Evolutionary conservation across 768 basidiomycete species (phyloP).

Genomic region (Mycena indigotica): DNA sequence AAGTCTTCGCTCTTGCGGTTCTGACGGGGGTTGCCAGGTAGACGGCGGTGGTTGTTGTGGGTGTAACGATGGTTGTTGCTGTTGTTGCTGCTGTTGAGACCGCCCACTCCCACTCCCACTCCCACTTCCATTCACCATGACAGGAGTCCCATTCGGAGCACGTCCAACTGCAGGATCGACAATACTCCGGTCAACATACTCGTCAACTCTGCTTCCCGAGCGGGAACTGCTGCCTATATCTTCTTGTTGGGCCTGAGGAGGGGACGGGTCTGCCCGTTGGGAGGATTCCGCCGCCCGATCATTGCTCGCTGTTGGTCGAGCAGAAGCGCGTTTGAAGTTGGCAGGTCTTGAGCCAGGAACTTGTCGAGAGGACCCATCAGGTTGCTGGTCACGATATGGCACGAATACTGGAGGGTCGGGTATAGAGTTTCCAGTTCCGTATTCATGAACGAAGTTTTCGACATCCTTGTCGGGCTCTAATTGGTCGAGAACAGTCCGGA

Average conservation of each 20-base stretch:
- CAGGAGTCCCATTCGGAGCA: conserved; percentile 11
- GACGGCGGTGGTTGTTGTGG: conserved; percentile 25
- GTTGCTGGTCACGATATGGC: conserved; percentile 19
- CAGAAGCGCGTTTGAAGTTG: conserved; percentile 40
- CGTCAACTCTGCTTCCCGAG: conserved; percentile 12
- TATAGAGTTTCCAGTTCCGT: conserved; percentile 86
- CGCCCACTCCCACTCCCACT: neutral
- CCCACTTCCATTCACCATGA: neutral
- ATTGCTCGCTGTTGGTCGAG: conserved; percentile 14
- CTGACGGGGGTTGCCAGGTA: conserved; percentile 19
- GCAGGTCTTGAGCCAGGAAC: conserved; percentile 49
- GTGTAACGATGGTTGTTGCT: conserved; percentile 36
- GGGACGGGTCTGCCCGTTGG: neutral
- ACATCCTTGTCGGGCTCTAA: conserved; percentile 89
- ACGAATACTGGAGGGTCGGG: conserved; percentile 90
- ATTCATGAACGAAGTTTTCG: conserved; percentile 85
- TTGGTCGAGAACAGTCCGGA: conserved; percentile 84
- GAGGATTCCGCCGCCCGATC: neutral
- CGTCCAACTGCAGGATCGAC: conserved; percentile 13
- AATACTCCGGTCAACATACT: conserved; percentile 13
- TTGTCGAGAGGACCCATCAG: conserved; percentile 12
- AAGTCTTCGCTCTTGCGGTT: conserved; percentile 2
- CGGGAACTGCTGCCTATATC: neutral
- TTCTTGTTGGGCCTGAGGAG: neutral
- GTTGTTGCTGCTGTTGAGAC: conserved; percentile 29